Evolutionary conservation across 75 land plant genomes (phyloP).

Genomic region (Pinus albicaulis): DNA sequence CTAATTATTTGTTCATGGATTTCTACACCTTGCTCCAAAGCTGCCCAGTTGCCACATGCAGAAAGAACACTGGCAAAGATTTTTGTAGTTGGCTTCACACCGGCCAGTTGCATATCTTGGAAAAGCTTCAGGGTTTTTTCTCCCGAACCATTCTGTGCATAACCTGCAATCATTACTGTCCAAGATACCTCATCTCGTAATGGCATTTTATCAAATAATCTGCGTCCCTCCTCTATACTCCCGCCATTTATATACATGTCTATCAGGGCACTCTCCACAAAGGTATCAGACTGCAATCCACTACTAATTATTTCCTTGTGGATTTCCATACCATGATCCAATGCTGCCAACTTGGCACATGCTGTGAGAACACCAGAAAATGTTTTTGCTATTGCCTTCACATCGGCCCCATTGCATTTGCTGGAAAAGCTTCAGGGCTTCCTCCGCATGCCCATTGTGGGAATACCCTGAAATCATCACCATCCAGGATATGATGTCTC

Average conservation of each 20-base stretch:
- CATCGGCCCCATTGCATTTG: constrained; percentile 4
- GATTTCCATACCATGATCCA: constrained; percentile 37
- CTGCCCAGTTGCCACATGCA: constrained; percentile 4
- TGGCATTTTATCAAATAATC: neutral
- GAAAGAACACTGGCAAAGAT: neutral
- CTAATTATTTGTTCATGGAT: neutral
- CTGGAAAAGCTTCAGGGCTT: constrained; percentile 35
- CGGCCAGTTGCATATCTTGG: neutral
- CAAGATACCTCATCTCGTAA: neutral
- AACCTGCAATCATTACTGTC: constrained; percentile 8
- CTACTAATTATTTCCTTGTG: constrained; percentile 50
- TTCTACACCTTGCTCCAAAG: neutral
- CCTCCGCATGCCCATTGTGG: constrained; percentile 14
- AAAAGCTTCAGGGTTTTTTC: neutral
- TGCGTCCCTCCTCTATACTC: neutral
- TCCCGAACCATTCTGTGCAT: neutral
- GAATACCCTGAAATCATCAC: constrained; percentile 44
- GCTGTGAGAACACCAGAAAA: constrained; percentile 1
- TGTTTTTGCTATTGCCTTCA: neutral
- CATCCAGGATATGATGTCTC: constrained; percentile 60
- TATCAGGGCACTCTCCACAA: constrained; percentile 31
- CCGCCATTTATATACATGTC: constrained; percentile 25
- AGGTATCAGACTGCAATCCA: constrained; percentile 47
- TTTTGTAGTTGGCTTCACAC: neutral
- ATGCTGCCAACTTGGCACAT: neutral